A percentile compares a stretch with the other conserved stretches of the same genome.
Conservation (phyloP, 2,329 filamentous ascomycete genomes). For the Torrubiella hemipterigena region DNA sequence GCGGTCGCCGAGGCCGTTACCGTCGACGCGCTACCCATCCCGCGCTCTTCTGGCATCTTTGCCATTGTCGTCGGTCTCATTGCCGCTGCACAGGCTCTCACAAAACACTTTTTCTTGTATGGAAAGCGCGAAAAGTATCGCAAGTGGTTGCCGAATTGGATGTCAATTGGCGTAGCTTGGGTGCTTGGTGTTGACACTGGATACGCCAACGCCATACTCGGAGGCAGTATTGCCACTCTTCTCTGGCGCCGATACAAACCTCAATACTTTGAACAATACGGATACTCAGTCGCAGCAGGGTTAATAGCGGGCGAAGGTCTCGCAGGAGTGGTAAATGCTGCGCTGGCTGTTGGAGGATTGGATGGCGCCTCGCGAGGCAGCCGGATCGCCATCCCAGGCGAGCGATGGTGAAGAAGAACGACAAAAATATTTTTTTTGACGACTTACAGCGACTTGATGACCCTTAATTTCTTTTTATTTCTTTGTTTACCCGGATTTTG, state of each 20-base stretch:
- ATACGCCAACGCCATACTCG: constrained; percentile 37
- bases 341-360: constrained; percentile 12
- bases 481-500: too few relatives aligned
- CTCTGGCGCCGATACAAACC: constrained; percentile 35
- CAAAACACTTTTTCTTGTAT: constrained; percentile 34
- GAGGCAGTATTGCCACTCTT: constrained; percentile 31
- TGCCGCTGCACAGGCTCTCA: constrained; percentile 28
- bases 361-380: constrained; percentile 7
- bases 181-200: constrained; percentile 33
- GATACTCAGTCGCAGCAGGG: constrained; percentile 43
- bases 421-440: too few relatives aligned
- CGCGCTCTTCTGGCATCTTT: constrained; percentile 36
- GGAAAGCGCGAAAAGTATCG: constrained; percentile 33
- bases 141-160: constrained; percentile 40
- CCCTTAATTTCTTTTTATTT: too few relatives aligned
- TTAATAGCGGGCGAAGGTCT: constrained; percentile 45
- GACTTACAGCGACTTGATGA: too few relatives aligned
- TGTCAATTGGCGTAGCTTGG: constrained; percentile 39
- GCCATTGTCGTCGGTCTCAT: constrained; percentile 33
- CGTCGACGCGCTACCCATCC: constrained; percentile 35
- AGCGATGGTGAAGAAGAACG: too few relatives aligned
- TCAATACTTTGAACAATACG: constrained; percentile 34
- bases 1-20: constrained; percentile 49
- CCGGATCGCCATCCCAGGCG: constrained; percentile 7
- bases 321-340: constrained; percentile 40